Conservation (phyloP, 768 basidiomycete species). For the Mycena latifolia region DNA sequence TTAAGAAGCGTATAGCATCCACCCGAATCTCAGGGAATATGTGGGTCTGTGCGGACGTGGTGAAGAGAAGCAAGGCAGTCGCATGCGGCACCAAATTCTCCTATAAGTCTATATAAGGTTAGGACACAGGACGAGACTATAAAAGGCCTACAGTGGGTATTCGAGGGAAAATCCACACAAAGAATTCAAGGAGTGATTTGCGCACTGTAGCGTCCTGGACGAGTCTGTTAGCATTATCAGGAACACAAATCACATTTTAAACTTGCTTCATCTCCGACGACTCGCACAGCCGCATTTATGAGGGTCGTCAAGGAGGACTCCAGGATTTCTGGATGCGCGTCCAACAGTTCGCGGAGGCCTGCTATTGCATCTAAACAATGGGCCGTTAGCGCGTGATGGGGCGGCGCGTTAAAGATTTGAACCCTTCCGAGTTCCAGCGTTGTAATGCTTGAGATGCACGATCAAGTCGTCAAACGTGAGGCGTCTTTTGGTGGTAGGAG, state of each 20-base stretch:
- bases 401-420: background rate
- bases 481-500: constrained; percentile 82
- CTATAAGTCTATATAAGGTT: constrained; percentile 51
- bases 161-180: constrained; percentile 78
- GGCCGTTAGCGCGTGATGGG: background rate
- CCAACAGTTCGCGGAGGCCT: constrained; percentile 80
- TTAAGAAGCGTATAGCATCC: constrained; percentile 86
- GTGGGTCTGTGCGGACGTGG: constrained; percentile 91
- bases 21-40: constrained; percentile 96
- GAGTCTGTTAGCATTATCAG: constrained; percentile 31
- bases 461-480: constrained; percentile 84
- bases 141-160: constrained; percentile 63
- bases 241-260: background rate
- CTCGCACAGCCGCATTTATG: constrained; percentile 70
- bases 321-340: constrained; percentile 68
- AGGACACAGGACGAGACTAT: constrained; percentile 1
- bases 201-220: constrained; percentile 84
- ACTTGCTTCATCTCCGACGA: constrained; percentile 85
- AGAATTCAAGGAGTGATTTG: constrained; percentile 75
- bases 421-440: constrained; percentile 81
- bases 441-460: constrained; percentile 87
- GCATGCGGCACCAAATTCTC: constrained; percentile 81
- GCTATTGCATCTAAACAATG: constrained; percentile 71
- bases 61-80: constrained; percentile 83
- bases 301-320: constrained; percentile 65